Evolutionary conservation across 2,329 filamentous ascomycete species (phyloP), one percentile per base, ranked within the genome.

Genomic region (Claviceps cyperi): DNA sequence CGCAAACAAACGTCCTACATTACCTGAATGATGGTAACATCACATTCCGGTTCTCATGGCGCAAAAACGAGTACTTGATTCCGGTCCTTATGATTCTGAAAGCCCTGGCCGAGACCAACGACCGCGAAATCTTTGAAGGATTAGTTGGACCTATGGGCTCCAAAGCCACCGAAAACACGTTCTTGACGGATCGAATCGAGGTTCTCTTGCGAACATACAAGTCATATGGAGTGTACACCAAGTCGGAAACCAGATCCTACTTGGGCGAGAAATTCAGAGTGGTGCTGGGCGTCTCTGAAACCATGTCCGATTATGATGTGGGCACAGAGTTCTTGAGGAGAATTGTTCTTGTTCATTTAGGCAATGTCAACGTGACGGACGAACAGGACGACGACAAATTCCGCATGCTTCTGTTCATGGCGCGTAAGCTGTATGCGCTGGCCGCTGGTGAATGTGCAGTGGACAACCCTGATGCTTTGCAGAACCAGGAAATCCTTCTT

Each of bases 81-180:
- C 92, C 92, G 1, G 86, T 89, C 53, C 83, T 96, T 77, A 97
- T 98, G 91, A 81, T 98, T 36, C 70, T 98, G 56, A 98, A 97
- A 71, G 91, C 92, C 1, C 72, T 98, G 47, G 78, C 92, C 2
- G 91, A 98, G 66, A 98, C 92, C 15, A 98, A 95, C 63, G 92
- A 98, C 62, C 81, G 88, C 51, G 90, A 96, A 63, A 92, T 98
- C 43, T 97, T 94, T 53, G 90, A 97, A 66, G 86, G 85, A n/a
- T 70, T 98, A 48, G 83, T 97, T 45, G 91, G 91, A 38, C 74
- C 80, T 28, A 77, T 80, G 52, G 80, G 80, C 32, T 90, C 86
- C 32, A 84, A 88, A 62, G 85, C 85, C 7, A 75, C 86, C 37
- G 76, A 86, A 50, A 92, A 94, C 63, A 95, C 91, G 13, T 97